Conservation (phyloP, 2,329 filamentous ascomycete genomes). For the Aspergillus hortae region DNA sequence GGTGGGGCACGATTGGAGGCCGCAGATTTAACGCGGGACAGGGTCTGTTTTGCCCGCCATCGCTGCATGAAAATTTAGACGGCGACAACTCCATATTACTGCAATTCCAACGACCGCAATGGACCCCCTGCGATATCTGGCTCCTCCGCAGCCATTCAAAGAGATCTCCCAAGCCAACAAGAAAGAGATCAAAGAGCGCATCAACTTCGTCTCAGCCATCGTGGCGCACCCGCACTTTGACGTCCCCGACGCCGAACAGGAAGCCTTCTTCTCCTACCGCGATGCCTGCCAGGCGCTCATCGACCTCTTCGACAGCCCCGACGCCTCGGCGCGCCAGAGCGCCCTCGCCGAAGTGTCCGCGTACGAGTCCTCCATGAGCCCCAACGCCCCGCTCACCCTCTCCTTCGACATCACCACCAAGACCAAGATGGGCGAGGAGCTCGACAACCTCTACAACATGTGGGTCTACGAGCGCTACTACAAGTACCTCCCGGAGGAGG, state of each 20-base stretch:
- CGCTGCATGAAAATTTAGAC: too few species aligned
- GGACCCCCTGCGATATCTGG: slow-evolving; percentile 13
- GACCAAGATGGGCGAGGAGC: slow-evolving; percentile 13
- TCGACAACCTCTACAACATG: slow-evolving; percentile 12
- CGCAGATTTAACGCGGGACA: too few species aligned
- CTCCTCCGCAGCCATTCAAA: slow-evolving; percentile 7
- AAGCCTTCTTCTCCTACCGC: slow-evolving; percentile 3
- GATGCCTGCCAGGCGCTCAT: slow-evolving; percentile 7
- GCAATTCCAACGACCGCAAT: neutral
- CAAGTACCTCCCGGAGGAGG: slow-evolving; percentile 7
- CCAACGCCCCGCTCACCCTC: slow-evolving; percentile 1
- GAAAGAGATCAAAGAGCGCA: slow-evolving; percentile 8
- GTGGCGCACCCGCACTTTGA: slow-evolving; percentile 1
- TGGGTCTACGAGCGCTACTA: slow-evolving; percentile 9
- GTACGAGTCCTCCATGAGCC: slow-evolving; percentile 4
- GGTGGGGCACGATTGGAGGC: too few species aligned
- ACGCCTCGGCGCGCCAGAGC: neutral
- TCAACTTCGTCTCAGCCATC: slow-evolving; percentile 7
- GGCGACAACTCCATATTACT: too few species aligned
- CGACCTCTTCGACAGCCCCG: slow-evolving; percentile 3
- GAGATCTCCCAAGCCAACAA: slow-evolving; percentile 6
- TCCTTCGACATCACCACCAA: slow-evolving; percentile 14
- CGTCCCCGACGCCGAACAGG: neutral
- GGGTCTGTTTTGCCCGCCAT: too few species aligned
- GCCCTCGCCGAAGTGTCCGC: neutral